These are phyloP conservation scores for Fusarium hainanense DNA, from an alignment of 2,329 filamentous ascomycete species.

Conservation along the genomic window DNA sequence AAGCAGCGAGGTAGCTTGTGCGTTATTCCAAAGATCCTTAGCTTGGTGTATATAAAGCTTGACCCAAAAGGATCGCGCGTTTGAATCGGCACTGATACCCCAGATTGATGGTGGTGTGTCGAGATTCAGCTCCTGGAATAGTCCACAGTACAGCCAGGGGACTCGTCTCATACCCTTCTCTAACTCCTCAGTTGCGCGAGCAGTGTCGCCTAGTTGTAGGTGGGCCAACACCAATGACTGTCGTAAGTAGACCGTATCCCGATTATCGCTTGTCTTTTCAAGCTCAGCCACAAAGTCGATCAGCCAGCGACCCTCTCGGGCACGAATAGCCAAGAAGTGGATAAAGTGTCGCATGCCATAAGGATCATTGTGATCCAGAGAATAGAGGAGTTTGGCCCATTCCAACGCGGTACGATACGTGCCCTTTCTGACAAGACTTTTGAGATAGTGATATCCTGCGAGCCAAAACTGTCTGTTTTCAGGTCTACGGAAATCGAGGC, in stretches of 20 bases:
- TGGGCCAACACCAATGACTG: slow-evolving; percentile 83
- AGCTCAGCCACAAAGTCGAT: slow-evolving; percentile 71
- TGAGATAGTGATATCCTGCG: slow-evolving; percentile 88
- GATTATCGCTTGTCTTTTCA: slow-evolving; percentile 51
- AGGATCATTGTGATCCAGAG: slow-evolving; percentile 80
- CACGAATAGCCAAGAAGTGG: slow-evolving; percentile 85
- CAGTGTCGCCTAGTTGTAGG: slow-evolving; percentile 73
- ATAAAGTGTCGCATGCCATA: slow-evolving; percentile 85
- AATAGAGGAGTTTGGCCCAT: slow-evolving; percentile 88
- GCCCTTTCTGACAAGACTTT: slow-evolving; percentile 86
- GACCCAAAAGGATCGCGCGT: slow-evolving; percentile 73
- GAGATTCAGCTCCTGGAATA: slow-evolving; percentile 84
- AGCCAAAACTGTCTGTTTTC: slow-evolving; percentile 96
- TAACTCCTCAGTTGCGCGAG: slow-evolving; percentile 73
- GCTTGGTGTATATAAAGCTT: slow-evolving; percentile 80
- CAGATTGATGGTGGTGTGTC: slow-evolving; percentile 84
- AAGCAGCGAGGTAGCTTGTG: slow-evolving; percentile 75
- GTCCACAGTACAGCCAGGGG: slow-evolving; percentile 84
- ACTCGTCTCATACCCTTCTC: slow-evolving; percentile 74
- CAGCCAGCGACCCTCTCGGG: slow-evolving; percentile 80
- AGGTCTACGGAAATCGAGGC: slow-evolving; percentile 81
- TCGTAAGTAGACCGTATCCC: slow-evolving; percentile 72
- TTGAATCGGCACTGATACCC: slow-evolving; percentile 75
- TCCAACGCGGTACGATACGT: slow-evolving; percentile 94
- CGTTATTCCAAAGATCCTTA: slow-evolving; percentile 88